These are phyloP conservation scores for Inga oerstediana DNA, from an alignment of 306 rosid species.

Conservation along the genomic window DNA sequence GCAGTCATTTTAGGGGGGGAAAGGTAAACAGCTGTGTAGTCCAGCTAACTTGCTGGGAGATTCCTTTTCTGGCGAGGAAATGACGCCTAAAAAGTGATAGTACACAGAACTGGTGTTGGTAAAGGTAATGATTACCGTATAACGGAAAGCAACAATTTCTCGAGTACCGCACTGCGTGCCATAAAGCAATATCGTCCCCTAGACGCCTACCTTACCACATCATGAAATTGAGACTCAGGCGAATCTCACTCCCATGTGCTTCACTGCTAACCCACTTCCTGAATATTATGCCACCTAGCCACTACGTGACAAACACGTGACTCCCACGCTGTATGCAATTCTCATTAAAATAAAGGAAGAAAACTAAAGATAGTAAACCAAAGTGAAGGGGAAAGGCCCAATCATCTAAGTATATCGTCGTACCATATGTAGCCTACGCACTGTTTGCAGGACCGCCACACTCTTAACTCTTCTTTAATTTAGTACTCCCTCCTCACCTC, in stretches of 20 bases:
- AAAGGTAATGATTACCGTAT: slow-evolving; percentile 42
- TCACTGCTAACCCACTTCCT: background rate
- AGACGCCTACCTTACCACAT: background rate
- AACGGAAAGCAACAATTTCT: slow-evolving; percentile 43
- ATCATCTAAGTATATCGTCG: too few relatives aligned
- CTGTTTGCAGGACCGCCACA: slow-evolving; percentile 28
- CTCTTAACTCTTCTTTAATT: background rate
- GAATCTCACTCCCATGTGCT: slow-evolving; percentile 18
- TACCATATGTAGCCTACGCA: too few relatives aligned
- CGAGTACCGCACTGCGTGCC: slow-evolving; percentile 1
- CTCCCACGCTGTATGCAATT: slow-evolving; percentile 26
- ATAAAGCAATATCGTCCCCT: slow-evolving; percentile 1
- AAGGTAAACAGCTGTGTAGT: too few relatives aligned
- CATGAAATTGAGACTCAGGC: slow-evolving; percentile 36
- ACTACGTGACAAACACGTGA: slow-evolving; percentile 50
- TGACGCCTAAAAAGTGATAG: slow-evolving; percentile 20
- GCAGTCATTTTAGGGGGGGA: background rate
- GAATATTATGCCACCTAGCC: slow-evolving; percentile 28
- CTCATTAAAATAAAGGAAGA: background rate
- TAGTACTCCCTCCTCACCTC: background rate
- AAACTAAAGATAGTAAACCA: slow-evolving; percentile 2
- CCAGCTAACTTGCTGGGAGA: background rate
- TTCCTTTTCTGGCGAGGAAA: slow-evolving; percentile 15
- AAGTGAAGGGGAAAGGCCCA: background rate
- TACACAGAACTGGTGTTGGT: background rate